Evolutionary conservation across 2,329 filamentous ascomycete species (phyloP), one percentile per base, ranked within the genome.

Genomic region (Neofusicoccum kwambonambiense): DNA sequence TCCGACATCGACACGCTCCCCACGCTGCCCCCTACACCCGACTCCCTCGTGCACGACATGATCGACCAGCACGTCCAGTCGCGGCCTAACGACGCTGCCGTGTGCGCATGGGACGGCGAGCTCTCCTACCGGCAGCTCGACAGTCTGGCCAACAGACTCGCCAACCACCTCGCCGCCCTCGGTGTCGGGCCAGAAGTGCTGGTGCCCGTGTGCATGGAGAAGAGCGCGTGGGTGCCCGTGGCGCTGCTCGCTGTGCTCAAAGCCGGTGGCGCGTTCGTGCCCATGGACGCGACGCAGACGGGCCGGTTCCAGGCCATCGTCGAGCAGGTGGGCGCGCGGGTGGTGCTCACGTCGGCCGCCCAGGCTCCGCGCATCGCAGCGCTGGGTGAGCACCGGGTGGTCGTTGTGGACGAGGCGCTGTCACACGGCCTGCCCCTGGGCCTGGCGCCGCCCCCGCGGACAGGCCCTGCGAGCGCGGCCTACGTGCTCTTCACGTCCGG

Each of bases 371-470:
- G 75, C 78, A 1, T 74, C 6, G 70, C 37, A 77, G 0, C 80
- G 80, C 62, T 79, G 77, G 0, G 82, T 80, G 82, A 68, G 77
- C 69, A 78, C 17, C 78, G 75, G 37, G 72, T 82, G 15, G 74
- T 80, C 64, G 81, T 83, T 64, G 78, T 82, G 2, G 74, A 83
- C 51, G 78, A 76, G 19, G 80, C 80, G 0, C 69, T 84, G n/a
- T 76, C 79, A 70, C 68, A 74, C 19, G 82, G 82, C 47, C n/a
- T 60, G 82, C 81, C 27, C 80, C 78, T 27, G 74, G 83, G 7
- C 83, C 83, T 0, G 87, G 82, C 68, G 77, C 84, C 13, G 81
- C 82, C 39, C 8, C 47, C 35, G 45, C 19, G 4, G 45, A 11
- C 37, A 11, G 9, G 11, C 37, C 6, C 54, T 9, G 39, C 12